Base-by-base conservation (phyloP, 768 basidiomycete genomes). In the Tylopilus subfusipes region DNA sequence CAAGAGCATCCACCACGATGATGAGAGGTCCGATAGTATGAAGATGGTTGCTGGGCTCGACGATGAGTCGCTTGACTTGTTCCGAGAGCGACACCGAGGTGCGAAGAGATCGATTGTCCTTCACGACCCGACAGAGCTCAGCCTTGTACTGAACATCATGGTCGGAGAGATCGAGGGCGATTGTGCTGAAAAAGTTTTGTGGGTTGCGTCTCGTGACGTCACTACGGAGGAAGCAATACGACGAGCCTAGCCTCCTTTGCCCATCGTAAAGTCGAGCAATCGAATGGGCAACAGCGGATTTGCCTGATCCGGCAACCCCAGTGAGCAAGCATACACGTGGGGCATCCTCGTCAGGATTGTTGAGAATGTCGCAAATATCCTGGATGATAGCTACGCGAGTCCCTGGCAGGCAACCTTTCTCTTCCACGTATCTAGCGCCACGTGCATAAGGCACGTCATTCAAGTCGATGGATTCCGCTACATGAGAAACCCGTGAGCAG, bases 1-100 rank as follows among this genome's bases (percentile, higher is more conserved):
- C 68, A n/a, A 73, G 57, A 11, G 62, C 73, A 40, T 76, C 73
- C 18, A 75, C 64, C 19, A 75, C 62, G 8, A 75, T 50, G 12
- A 75, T 39, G 3, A 75, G 43, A 13, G 74, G 73, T 0, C 70
- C 70, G 13, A 68, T 49, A 8, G 62, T 49, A 25, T 62, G 57
- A 6, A 72, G 48, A 10, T 57, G 29, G 19, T 50, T 44, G 39
- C 59, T 57, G 6, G 73, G 69, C 5, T 52, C 53, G 7, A 73
- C 33, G 43, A 73, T 64, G 21, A 74, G 57, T 19, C 61, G 50
- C 38, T 58, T 49, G 16, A 74, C 58, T 47, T 73, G 72, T 30
- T 58, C 62, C n/a, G 48, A 55, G 22, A 55, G 48, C 18, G 62
- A 52, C 2, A 38, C 45, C 7, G 58, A 63, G 12, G 42, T 51